Percentiles rank a stretch among this genome's conserved stretches.
Evolutionary conservation across 2,329 filamentous ascomycete genomes (phyloP).

Genomic region (Sarocladiaceae sp.): DNA sequence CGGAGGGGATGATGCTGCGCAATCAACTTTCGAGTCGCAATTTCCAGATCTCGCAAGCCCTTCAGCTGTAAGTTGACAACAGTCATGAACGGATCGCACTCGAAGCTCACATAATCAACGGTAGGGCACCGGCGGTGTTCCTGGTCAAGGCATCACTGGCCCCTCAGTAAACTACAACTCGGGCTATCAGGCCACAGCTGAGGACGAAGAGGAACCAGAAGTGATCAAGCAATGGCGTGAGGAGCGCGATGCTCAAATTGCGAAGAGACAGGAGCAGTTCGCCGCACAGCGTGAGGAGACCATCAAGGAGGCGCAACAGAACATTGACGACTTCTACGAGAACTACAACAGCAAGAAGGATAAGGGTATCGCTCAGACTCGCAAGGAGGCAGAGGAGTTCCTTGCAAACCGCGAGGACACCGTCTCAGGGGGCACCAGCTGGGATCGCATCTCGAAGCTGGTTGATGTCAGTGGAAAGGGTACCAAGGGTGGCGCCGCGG

Average conservation of each 20-base stretch:
- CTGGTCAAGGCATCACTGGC: conserved; percentile 54
- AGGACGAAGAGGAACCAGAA: conserved; percentile 77
- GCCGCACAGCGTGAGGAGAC: conserved; percentile 77
- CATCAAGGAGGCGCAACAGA: conserved; percentile 80
- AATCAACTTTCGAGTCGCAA: conserved; percentile 69
- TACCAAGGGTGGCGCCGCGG: conserved; percentile 73
- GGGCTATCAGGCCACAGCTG: conserved; percentile 49
- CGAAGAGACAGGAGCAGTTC: conserved; percentile 80
- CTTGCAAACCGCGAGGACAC: conserved; percentile 84
- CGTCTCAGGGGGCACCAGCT: conserved; percentile 89
- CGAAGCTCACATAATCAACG: background rate
- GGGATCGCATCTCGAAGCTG: conserved; percentile 95
- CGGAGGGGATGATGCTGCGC: conserved; percentile 53
- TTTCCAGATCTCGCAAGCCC: conserved; percentile 69
- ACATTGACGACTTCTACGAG: conserved; percentile 98
- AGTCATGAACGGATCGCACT: background rate
- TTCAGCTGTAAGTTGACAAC: conserved; percentile 23
- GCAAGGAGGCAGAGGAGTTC: conserved; percentile 90
- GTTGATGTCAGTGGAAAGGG: conserved; percentile 98
- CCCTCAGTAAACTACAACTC: conserved; percentile 57
- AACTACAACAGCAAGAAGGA: conserved; percentile 99
- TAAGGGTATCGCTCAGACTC: conserved; percentile 81
- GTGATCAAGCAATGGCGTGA: conserved; percentile 90
- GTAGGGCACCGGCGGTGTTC: conserved; percentile 23
- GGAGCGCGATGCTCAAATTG: conserved; percentile 73